Conservation (phyloP, 73 alveolate genomes). For the Effrenium voratum region DNA sequence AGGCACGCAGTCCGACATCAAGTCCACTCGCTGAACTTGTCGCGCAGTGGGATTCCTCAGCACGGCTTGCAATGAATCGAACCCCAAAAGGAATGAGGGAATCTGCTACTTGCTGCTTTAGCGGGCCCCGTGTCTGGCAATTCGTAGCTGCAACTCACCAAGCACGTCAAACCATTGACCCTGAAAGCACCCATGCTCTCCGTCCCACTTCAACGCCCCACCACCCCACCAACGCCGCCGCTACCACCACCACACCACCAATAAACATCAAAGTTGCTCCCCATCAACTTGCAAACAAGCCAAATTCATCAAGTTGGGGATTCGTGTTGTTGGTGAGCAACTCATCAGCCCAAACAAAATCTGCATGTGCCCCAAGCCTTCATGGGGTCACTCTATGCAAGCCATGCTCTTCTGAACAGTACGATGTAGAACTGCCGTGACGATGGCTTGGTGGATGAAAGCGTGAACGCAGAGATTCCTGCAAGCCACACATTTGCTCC, state of each 20-base stretch:
- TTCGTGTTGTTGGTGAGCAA: neutral
- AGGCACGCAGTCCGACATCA: constrained; percentile 56
- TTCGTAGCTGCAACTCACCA: too few species aligned
- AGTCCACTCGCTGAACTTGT: constrained; percentile 49
- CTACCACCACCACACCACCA: too few species aligned
- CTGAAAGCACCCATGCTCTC: too few species aligned
- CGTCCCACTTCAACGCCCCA: too few species aligned
- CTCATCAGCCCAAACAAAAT: neutral
- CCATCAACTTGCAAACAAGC: neutral
- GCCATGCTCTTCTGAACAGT: constrained; percentile 43
- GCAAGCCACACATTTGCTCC: neutral
- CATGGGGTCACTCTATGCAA: neutral
- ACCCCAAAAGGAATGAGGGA: too few species aligned
- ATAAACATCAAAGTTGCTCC: too few species aligned
- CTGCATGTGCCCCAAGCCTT: neutral
- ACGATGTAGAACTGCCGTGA: constrained; percentile 83
- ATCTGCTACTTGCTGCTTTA: too few species aligned
- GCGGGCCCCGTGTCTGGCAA: too few species aligned
- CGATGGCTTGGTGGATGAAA: constrained; percentile 73
- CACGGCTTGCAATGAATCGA: too few species aligned
- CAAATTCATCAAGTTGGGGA: neutral
- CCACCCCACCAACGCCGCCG: too few species aligned
- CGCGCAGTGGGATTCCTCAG: constrained; percentile 37
- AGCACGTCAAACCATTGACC: too few species aligned
- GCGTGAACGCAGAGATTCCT: constrained; percentile 83